A percentile compares a stretch with the other conserved stretches of the same genome.
Evolutionary conservation across 2,329 filamentous ascomycete species (phyloP).

Genomic region (Raffaelea deltoideospora): DNA sequence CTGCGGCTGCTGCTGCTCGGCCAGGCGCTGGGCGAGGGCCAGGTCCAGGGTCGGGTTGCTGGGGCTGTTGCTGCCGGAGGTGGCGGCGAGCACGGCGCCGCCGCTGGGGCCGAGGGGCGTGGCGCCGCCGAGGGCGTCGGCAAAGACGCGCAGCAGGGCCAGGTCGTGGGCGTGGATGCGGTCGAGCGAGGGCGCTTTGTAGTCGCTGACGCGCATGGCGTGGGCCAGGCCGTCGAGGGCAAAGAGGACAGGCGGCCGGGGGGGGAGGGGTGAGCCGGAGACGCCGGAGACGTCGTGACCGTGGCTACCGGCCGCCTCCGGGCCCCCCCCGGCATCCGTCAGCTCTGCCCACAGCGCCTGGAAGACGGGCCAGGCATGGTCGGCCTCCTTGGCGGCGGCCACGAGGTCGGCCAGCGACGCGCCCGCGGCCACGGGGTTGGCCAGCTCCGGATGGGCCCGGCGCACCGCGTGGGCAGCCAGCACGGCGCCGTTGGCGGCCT

Average conservation of each 20-base stretch:
- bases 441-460: slow-evolving; percentile 23
- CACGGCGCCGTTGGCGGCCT: slow-evolving; percentile 54
- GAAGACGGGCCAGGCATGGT: slow-evolving; percentile 69
- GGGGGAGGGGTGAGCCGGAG: too few relatives aligned
- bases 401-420: slow-evolving; percentile 54
- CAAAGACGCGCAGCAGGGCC: slow-evolving; percentile 57
- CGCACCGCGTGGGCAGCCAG: slow-evolving; percentile 36
- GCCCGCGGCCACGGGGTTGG: slow-evolving; percentile 47
- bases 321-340: slow-evolving; percentile 20
- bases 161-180: slow-evolving; percentile 79
- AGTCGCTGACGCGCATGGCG: slow-evolving; percentile 65
- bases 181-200: slow-evolving; percentile 55
- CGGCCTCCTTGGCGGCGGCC: slow-evolving; percentile 56
- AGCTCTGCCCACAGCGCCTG: slow-evolving; percentile 72
- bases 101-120: slow-evolving; percentile 51
- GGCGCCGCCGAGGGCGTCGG: slow-evolving; percentile 52
- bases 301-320: slow-evolving; percentile 3
- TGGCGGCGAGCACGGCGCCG: slow-evolving; percentile 62
- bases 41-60: slow-evolving; percentile 52
- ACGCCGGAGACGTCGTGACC: too few relatives aligned
- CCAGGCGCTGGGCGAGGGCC: slow-evolving; percentile 42
- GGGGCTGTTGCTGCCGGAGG: slow-evolving; percentile 55
- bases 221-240: slow-evolving; percentile 66
- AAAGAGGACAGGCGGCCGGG: slow-evolving; percentile 50
- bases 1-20: slow-evolving; percentile 16